Evolutionary conservation across 2,329 filamentous ascomycete genomes (phyloP).

Genomic region (Ophiostoma quercus): DNA sequence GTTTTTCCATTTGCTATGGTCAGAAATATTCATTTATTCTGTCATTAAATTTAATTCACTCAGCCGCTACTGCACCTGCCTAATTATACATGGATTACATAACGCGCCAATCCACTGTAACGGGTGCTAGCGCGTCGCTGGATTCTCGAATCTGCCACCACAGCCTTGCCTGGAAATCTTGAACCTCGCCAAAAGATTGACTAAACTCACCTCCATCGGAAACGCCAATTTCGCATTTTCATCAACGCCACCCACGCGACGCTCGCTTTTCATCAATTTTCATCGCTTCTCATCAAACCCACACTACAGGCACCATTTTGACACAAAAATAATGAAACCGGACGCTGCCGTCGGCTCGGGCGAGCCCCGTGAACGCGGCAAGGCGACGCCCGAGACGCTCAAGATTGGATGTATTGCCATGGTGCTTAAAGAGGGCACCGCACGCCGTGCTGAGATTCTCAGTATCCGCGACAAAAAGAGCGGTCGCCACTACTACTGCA

Average conservation of each 20-base stretch:
- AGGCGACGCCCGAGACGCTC: slow-evolving; percentile 78
- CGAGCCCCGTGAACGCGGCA: slow-evolving; percentile 63
- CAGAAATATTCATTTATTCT: not conserved
- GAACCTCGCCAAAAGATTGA: not conserved
- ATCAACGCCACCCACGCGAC: slow-evolving; percentile 20
- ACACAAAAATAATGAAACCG: slow-evolving; percentile 35
- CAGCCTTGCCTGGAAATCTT: slow-evolving; percentile 15
- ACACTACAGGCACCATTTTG: no score
- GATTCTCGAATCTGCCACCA: not conserved
- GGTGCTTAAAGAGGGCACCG: slow-evolving; percentile 68
- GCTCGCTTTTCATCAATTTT: slow-evolving; percentile 16
- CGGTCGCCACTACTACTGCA: slow-evolving; percentile 86
- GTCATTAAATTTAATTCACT: not conserved
- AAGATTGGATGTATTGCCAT: slow-evolving; percentile 57
- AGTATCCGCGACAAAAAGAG: slow-evolving; percentile 88
- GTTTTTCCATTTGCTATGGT: not conserved
- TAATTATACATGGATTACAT: not conserved
- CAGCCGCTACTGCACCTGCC: not conserved
- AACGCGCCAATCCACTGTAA: not conserved
- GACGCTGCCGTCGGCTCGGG: slow-evolving; percentile 54
- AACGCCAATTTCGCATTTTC: slow-evolving; percentile 7
- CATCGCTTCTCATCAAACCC: slow-evolving; percentile 17
- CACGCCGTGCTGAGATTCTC: slow-evolving; percentile 91
- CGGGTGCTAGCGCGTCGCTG: not conserved
- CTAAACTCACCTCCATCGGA: not conserved